A percentile compares a stretch with the other conserved stretches of the same genome.
Conservation (phyloP, 495 filamentous ascomycete genomes). For the Venustampulla echinocandica region DNA sequence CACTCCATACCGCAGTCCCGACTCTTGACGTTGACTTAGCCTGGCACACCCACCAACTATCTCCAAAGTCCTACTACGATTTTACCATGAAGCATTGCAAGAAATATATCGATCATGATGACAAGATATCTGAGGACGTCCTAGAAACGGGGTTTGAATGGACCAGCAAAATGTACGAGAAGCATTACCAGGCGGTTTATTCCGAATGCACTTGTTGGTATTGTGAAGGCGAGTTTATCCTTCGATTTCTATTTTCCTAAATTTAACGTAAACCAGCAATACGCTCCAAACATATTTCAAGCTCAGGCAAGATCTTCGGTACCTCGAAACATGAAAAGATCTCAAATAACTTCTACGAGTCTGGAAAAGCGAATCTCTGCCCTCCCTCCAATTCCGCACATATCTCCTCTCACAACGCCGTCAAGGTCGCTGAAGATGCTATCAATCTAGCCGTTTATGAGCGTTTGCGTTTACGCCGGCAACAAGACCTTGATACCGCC, state of each 20-base stretch:
- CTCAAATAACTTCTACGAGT: constrained; percentile 43
- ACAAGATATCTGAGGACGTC: constrained; percentile 62
- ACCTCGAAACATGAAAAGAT: constrained; percentile 41
- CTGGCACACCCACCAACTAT: constrained; percentile 68
- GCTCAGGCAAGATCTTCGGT: constrained; percentile 30
- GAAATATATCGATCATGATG: constrained; percentile 75
- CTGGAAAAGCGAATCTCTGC: constrained; percentile 44
- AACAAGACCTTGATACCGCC: constrained; percentile 41
- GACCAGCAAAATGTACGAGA: constrained; percentile 64
- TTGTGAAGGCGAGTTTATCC: constrained; percentile 73
- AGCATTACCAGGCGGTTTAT: constrained; percentile 56
- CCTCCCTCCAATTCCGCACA: constrained; percentile 55
- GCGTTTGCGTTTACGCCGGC: constrained; percentile 18
- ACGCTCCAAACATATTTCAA: constrained; percentile 50
- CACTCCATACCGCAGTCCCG: constrained; percentile 54
- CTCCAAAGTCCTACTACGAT: constrained; percentile 52
- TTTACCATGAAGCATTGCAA: constrained; percentile 35
- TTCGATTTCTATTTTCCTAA: too few species aligned
- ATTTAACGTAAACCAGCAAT: too few species aligned
- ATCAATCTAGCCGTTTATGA: constrained; percentile 18
- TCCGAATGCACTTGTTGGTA: constrained; percentile 87
- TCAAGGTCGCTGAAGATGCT: constrained; percentile 22
- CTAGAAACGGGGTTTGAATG: constrained; percentile 61
- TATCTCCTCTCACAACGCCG: constrained; percentile 63
- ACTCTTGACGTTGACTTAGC: constrained; percentile 84